A percentile compares a stretch with the other conserved stretches of the same genome.
Evolutionary conservation across 495 filamentous ascomycete genomes (phyloP).

Genomic region (Hyaloscypha hepaticicola): DNA sequence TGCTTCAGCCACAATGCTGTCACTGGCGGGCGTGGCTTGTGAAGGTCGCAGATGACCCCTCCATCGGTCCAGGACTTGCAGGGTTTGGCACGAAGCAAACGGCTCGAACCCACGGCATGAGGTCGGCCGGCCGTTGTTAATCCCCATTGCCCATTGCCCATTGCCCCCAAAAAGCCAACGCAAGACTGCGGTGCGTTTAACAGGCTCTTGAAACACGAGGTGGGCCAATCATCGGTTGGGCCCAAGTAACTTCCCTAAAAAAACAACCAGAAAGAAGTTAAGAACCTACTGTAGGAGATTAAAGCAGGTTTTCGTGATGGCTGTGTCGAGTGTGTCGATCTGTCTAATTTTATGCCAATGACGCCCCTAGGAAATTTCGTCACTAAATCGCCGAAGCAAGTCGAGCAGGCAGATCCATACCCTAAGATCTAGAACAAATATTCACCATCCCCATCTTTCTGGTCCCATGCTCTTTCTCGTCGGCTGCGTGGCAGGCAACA

Average conservation of each 20-base stretch:
- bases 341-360: neutral
- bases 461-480: neutral
- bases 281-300: no score
- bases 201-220: neutral
- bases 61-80: constrained; percentile 1
- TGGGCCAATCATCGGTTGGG: neutral
- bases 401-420: neutral
- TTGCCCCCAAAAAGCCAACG: neutral
- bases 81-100: constrained; percentile 11
- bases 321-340: neutral
- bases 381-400: neutral
- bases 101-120: neutral
- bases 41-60: constrained; percentile 9
- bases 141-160: neutral
- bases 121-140: neutral
- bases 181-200: neutral
- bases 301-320: constrained; percentile 1
- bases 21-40: constrained; percentile 2
- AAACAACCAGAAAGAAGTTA: no score
- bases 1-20: constrained; percentile 12
- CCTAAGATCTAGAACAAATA: constrained; percentile 1
- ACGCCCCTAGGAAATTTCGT: neutral
- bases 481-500: neutral
- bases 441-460: neutral
- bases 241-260: neutral